Base-by-base conservation (phyloP, 768 basidiomycete genomes). In the Rhodotorula taiwanensis region DNA sequence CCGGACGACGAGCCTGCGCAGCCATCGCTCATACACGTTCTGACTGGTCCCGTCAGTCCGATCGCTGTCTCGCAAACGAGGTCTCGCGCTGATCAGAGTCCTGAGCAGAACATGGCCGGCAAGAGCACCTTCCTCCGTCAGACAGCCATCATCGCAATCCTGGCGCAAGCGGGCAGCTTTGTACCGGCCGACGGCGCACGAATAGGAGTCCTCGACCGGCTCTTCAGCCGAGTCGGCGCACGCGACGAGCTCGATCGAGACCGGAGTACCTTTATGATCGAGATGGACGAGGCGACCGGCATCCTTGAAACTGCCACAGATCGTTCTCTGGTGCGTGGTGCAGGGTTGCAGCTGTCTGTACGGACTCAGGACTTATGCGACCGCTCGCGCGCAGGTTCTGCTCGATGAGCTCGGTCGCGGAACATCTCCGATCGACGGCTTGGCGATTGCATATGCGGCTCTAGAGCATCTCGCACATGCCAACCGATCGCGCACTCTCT, bases 361-460 rank as follows among this genome's bases (percentile, higher is more conserved):
- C 13, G 7, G n/a, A 34, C n/a, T 34, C 14, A 23, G 34, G 25
- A 6, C 49, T 62, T 23, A 51, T 21, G 11, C 1, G 41, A 71
- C 56, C 8, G 57, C 27, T 47, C 27, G 15, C 31, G 3, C 30
- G 31, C 70, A 92, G 89, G 87, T 98, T n/a, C 93, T 99, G 66
- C 93, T 99, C 89, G 94, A 99, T 74, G 94, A 99, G 78, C 92
- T 99, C n/a, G 94, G 94, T 10, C 79, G 94, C 70, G 94, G 94
- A 39, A 98, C 94, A 9, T 92, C 92, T 0, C 84, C 92, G 13
- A 84, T 84, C 64, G 93, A 95, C 72, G 94, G 94, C 15, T 76
- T 97, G 20, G 90, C 94, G 0, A 89, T 98, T 54, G 93, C 95
- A 23, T 97, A 90, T 72, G 88, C 89, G 10, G 84, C 89, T 5